These are phyloP conservation scores for Phaeoacremonium minimum DNA, from an alignment of 2,329 filamentous ascomycete genomes.

Conservation along the genomic window DNA sequence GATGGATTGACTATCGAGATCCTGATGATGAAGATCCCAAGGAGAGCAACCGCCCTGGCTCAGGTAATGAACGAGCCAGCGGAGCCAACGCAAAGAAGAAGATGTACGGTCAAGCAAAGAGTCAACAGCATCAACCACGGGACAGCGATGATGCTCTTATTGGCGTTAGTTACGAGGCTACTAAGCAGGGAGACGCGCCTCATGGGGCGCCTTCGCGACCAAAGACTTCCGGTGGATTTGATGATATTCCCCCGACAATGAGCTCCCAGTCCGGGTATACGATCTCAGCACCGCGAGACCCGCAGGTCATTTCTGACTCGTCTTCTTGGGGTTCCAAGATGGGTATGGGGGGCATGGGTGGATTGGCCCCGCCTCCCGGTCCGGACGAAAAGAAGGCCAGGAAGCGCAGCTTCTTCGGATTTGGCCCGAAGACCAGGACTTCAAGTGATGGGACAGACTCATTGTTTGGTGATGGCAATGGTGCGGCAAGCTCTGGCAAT, in stretches of 20 bases:
- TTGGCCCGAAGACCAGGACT: constrained; percentile 55
- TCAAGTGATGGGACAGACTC: constrained; percentile 57
- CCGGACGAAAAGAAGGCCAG: constrained; percentile 73
- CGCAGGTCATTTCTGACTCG: constrained; percentile 76
- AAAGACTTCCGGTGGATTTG: constrained; percentile 27
- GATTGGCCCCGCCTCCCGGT: constrained; percentile 39
- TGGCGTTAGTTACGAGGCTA: constrained; percentile 54
- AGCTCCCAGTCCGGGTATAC: constrained; percentile 36
- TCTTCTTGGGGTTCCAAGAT: constrained; percentile 82
- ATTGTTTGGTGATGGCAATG: constrained; percentile 45
- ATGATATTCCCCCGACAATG: constrained; percentile 26
- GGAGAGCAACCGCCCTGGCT: constrained; percentile 33
- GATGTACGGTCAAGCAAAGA: constrained; percentile 24
- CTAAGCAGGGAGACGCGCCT: constrained; percentile 46
- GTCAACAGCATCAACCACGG: constrained; percentile 20
- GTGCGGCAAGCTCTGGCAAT: constrained; percentile 34
- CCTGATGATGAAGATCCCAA: constrained; percentile 50
- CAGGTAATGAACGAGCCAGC: constrained; percentile 28
- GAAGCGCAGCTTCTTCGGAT: constrained; percentile 75
- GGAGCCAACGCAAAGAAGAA: constrained; percentile 38
- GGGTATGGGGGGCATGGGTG: constrained; percentile 33
- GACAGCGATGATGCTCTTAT: constrained; percentile 42
- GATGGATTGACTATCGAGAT: constrained; percentile 78
- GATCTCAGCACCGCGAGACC: constrained; percentile 87
- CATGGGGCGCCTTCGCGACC: constrained; percentile 33